These are phyloP conservation scores for Globisporangium echinulatum DNA, from an alignment of 352 stramenopile genomes.

Conservation along the genomic window DNA sequence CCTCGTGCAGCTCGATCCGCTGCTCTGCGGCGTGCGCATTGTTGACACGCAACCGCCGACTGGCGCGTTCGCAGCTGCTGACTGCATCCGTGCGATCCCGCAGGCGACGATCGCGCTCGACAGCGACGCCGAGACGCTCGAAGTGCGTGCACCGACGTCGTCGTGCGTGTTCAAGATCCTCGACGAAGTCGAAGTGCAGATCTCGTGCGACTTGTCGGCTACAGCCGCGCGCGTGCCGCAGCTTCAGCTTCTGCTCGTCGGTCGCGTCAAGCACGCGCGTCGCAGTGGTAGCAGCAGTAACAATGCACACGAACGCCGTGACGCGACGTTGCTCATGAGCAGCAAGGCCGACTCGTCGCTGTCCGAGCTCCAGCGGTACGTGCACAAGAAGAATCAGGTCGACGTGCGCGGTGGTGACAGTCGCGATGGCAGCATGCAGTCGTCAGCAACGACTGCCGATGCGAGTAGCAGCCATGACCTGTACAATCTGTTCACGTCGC, in stretches of 20 bases:
- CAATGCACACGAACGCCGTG: slow-evolving; percentile 4
- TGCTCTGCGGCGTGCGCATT: slow-evolving; percentile 65
- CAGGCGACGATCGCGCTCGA: slow-evolving; percentile 34
- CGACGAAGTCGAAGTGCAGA: slow-evolving; percentile 72
- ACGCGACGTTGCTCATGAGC: slow-evolving; percentile 20
- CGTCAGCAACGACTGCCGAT: slow-evolving; percentile 2
- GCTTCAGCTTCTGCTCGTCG: slow-evolving; percentile 64
- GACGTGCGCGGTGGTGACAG: slow-evolving; percentile 2
- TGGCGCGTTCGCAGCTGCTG: slow-evolving; percentile 44
- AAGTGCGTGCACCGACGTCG: slow-evolving; percentile 21
- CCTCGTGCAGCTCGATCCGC: slow-evolving; percentile 76
- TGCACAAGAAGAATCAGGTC: slow-evolving; percentile 39
- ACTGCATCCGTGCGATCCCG: slow-evolving; percentile 62
- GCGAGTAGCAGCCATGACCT: slow-evolving; percentile 13
- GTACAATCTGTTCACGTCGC: slow-evolving; percentile 28
- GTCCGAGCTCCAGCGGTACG: slow-evolving; percentile 57
- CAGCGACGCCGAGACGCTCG: slow-evolving; percentile 19
- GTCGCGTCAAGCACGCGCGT: slow-evolving; percentile 28
- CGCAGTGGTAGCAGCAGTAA: slow-evolving; percentile 10
- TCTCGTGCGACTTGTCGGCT: slow-evolving; percentile 67
- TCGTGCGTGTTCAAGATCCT: slow-evolving; percentile 52
- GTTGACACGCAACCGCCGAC: slow-evolving; percentile 51
- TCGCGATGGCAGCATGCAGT: neutral
- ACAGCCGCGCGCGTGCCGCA: slow-evolving; percentile 70
- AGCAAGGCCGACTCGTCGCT: slow-evolving; percentile 30